These are phyloP conservation scores for Bryum argenteum DNA, from an alignment of 225 moss, liverwort and hornwort genomes.

Conservation along the genomic window DNA sequence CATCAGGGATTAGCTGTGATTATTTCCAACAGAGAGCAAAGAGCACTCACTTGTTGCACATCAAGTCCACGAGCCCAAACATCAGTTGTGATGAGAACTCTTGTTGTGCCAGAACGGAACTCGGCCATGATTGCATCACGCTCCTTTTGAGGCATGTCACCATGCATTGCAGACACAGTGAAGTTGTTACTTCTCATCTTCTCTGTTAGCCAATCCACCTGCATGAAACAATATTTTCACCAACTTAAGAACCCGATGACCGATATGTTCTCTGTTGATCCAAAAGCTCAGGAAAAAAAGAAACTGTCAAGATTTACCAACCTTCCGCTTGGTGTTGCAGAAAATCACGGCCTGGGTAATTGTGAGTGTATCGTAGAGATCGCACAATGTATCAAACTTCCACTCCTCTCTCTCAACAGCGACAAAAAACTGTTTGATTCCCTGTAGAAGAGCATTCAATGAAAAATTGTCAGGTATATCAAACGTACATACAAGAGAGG, in stretches of 20 bases:
- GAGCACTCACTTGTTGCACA: slow-evolving; percentile 62
- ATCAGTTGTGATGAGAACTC: slow-evolving; percentile 94
- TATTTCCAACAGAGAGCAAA: not conserved
- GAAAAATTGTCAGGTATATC: not conserved
- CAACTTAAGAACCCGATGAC: not conserved
- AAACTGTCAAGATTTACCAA: slow-evolving; percentile 18
- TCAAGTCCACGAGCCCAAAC: slow-evolving; percentile 97
- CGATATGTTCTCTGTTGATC: not conserved
- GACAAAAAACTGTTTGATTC: slow-evolving; percentile 95
- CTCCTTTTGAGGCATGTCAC: slow-evolving; percentile 96
- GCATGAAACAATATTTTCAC: slow-evolving; percentile 20
- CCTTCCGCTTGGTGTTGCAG: slow-evolving; percentile 96
- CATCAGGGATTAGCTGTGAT: too few species aligned
- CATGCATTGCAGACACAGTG: slow-evolving; percentile 97
- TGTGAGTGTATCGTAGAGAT: slow-evolving; percentile 90
- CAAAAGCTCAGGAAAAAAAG: not conserved
- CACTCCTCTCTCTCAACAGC: slow-evolving; percentile 96
- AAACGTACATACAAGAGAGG: not conserved
- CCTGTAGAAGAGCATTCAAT: slow-evolving; percentile 44
- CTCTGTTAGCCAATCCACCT: slow-evolving; percentile 96
- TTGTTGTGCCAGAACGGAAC: slow-evolving; percentile 86
- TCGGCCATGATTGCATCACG: slow-evolving; percentile 95
- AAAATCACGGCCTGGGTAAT: slow-evolving; percentile 97
- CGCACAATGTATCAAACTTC: slow-evolving; percentile 97
- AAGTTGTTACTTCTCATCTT: slow-evolving; percentile 97